Conservation (phyloP, 371 early-diverging fungal genomes). For the Mucor velutinosus region DNA sequence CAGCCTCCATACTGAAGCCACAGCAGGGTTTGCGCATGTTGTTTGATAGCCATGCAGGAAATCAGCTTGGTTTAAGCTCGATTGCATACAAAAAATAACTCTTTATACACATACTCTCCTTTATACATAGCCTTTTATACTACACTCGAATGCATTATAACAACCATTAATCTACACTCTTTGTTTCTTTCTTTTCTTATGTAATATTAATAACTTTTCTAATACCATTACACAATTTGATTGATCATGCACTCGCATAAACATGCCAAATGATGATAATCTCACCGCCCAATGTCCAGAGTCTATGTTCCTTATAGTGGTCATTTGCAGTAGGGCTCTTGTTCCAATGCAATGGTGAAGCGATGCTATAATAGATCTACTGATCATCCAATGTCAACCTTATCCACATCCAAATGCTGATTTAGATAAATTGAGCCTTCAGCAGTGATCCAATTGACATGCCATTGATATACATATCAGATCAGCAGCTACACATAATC, state of each 20-base stretch:
- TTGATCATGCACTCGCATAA: background rate
- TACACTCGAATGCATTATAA: background rate
- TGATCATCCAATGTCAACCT: no score
- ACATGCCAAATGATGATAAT: background rate
- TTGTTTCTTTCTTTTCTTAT: background rate
- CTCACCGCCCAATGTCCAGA: no score
- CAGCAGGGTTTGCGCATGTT: slow-evolving; percentile 22
- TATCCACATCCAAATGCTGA: no score
- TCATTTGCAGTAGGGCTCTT: background rate
- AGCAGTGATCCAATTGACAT: background rate
- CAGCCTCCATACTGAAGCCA: slow-evolving; percentile 13
- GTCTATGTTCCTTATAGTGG: no score
- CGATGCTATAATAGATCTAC: no score
- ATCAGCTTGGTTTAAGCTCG: slow-evolving; percentile 15
- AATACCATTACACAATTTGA: background rate
- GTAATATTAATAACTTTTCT: background rate
- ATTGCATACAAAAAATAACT: slow-evolving; percentile 7
- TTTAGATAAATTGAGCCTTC: no score
- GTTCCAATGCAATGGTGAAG: no score
- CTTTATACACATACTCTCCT: background rate
- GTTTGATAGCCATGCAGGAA: slow-evolving; percentile 13
- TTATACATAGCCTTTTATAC: background rate
- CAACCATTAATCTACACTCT: background rate
- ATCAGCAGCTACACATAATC: background rate
- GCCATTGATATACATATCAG: background rate